Percentiles rank a stretch among this genome's conserved stretches.
phyloP scores from a whole-genome alignment of 148 eudicot genomes.

The Nyssa sinensis region DNA sequence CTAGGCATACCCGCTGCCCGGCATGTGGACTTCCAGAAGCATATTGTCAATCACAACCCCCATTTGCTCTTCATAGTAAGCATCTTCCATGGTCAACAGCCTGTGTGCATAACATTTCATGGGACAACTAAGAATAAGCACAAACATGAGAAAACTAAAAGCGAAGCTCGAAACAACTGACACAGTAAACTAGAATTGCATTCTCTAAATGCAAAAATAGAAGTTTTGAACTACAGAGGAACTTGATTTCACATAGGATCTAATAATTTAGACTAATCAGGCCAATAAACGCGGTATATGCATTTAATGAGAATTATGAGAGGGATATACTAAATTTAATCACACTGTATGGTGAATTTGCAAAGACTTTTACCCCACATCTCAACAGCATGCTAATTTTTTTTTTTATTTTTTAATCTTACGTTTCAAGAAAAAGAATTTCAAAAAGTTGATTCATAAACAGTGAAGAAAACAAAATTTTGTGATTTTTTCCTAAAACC shows the following conservation, averaged over 20 bases:
- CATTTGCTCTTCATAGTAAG: constrained; percentile 52
- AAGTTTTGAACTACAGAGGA: background rate
- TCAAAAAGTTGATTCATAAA: background rate
- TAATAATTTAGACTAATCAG: background rate
- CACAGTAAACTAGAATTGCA: background rate
- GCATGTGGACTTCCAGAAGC: constrained; percentile 59
- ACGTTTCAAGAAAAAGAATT: too few species aligned
- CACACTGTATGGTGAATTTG: background rate
- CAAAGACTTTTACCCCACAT: too few species aligned
- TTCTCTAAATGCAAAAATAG: background rate
- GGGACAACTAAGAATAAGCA: background rate
- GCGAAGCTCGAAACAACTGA: background rate
- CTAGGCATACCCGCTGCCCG: constrained; percentile 79
- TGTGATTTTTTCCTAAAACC: background rate
- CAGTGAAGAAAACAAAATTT: background rate
- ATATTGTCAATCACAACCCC: constrained; percentile 43
- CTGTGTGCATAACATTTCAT: constrained; percentile 26
- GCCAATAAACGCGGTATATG: background rate
- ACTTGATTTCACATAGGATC: background rate
- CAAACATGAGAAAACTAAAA: background rate
- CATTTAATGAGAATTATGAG: background rate
- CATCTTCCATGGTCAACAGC: constrained; percentile 70
- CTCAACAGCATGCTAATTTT: too few species aligned
- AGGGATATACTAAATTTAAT: background rate
- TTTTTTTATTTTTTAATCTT: too few species aligned